Base-by-base conservation (phyloP, 2,329 filamentous ascomycete species). In the Curvularia eragrostidis region DNA sequence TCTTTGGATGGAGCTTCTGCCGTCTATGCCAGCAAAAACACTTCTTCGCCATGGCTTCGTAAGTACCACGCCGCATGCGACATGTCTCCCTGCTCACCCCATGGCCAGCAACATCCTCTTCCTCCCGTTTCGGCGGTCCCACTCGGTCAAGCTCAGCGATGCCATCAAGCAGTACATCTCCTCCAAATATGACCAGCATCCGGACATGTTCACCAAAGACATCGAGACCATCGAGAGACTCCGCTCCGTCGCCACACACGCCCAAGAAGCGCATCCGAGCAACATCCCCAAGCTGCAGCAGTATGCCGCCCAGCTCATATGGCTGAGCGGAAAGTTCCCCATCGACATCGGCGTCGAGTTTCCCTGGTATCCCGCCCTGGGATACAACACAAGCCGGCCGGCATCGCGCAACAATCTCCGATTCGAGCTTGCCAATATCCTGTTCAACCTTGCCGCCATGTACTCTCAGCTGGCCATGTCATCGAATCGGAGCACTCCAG, bases 121-220 rank as follows among this genome's bases (percentile, higher is more conserved):
- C 74, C 83, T 97, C 62, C 93, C 94, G 8, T 98, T 98, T 79
- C 91, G 94, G 69, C 91, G 89, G 74, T 94, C 93, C 50, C 87
- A 90, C 63, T 84, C 89, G 56, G 83, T 97, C 39, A 90, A 89
- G 58, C 85, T 98, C 61, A 90, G 91, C 54, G 83, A 87, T 60
- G 90, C 93, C 48, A 93, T 99, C 75, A 92, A 91, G 64, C 89
- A 95, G 75, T 98, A 99, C 81, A 98, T 99, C 72, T 96, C 93
- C 61, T 89, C 87, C 77, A 97, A 98, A 84, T 98, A 98, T 89
- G 94, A 98, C 78, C 95, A 99, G 76, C 94, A 97, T 75, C 94
- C 95, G 32, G 93, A 97, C 77, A 96, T 97, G 89, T 99, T 99
- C 78, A 87, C 87, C 62, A 85, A 91, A 63, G 95, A 99, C 80